phyloP scores from a whole-genome alignment of 345 rosid genomes.

The Eutrema japonicum region DNA sequence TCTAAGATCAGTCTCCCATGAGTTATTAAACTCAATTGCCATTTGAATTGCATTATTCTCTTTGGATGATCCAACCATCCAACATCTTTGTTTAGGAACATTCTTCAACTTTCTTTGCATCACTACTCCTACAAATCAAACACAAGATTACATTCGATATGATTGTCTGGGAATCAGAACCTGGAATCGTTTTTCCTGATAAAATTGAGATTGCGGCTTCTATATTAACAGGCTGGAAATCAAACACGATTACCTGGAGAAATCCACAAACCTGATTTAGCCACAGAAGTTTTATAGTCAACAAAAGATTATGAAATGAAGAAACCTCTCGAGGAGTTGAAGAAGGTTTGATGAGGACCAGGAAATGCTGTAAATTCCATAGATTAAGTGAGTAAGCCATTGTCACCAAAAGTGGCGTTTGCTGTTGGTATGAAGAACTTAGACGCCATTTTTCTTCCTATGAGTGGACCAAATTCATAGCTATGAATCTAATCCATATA shows the following conservation, averaged over 20 bases:
- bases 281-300: background rate
- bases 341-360: slow-evolving; percentile 58
- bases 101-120: slow-evolving; percentile 55
- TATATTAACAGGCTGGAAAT: slow-evolving; percentile 42
- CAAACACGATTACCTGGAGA: slow-evolving; percentile 40
- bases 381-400: slow-evolving; percentile 62
- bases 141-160: slow-evolving; percentile 29
- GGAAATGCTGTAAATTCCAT: slow-evolving; percentile 57
- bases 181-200: slow-evolving; percentile 42
- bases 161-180: slow-evolving; percentile 38
- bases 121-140: slow-evolving; percentile 52
- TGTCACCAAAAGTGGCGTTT: slow-evolving; percentile 42
- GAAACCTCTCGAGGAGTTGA: slow-evolving; percentile 32
- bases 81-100: slow-evolving; percentile 67
- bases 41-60: slow-evolving; percentile 51
- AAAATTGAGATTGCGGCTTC: slow-evolving; percentile 39
- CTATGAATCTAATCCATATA: background rate
- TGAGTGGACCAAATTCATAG: slow-evolving; percentile 15
- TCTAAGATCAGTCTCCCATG: slow-evolving; percentile 67
- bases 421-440: slow-evolving; percentile 35
- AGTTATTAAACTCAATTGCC: slow-evolving; percentile 53
- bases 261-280: background rate
- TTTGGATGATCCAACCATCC: slow-evolving; percentile 68
- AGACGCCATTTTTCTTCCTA: slow-evolving; percentile 38
- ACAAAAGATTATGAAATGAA: background rate